Conservation (phyloP, 805 yeast genomes). For the Kuraishia molischiana region DNA sequence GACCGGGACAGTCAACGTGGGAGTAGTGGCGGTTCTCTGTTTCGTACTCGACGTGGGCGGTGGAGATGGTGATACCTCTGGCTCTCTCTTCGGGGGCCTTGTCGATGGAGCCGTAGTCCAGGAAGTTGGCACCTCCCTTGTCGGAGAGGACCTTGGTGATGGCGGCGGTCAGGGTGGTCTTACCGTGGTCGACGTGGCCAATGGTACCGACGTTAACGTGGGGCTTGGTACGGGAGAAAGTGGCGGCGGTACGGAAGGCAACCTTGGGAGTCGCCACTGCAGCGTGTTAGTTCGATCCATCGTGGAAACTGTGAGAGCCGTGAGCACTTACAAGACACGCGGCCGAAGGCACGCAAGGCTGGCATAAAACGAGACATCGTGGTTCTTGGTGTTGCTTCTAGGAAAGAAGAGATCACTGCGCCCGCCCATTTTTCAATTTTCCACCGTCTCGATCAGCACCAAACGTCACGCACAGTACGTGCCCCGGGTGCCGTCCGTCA, state of each 20-base stretch:
- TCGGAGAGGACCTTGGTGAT: slow-evolving; percentile 89
- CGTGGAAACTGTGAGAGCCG: neutral
- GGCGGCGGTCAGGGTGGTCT: slow-evolving; percentile 96
- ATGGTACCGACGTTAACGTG: slow-evolving; percentile 96
- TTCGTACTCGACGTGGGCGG: slow-evolving; percentile 97
- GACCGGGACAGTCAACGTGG: slow-evolving; percentile 98
- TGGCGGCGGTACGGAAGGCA: slow-evolving; percentile 35
- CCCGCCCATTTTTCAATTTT: too few species aligned
- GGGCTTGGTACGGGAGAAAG: slow-evolving; percentile 92
- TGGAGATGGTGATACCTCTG: slow-evolving; percentile 97
- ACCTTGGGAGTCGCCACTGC: neutral
- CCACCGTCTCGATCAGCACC: too few species aligned
- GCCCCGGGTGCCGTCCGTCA: neutral
- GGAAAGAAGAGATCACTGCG: too few species aligned
- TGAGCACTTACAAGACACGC: neutral
- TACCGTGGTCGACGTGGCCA: slow-evolving; percentile 99
- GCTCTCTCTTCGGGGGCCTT: slow-evolving; percentile 99
- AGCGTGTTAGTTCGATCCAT: neutral
- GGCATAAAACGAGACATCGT: neutral
- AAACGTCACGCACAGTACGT: neutral
- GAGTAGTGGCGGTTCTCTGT: slow-evolving; percentile 94
- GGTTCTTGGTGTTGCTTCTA: neutral
- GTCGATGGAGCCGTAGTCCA: slow-evolving; percentile 90
- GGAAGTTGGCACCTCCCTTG: slow-evolving; percentile 86
- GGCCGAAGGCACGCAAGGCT: neutral